Evolutionary conservation across 176 grass and related monocot genomes (phyloP), one percentile per base, ranked within the genome.

Genomic region (Triticum timopheevii): DNA sequence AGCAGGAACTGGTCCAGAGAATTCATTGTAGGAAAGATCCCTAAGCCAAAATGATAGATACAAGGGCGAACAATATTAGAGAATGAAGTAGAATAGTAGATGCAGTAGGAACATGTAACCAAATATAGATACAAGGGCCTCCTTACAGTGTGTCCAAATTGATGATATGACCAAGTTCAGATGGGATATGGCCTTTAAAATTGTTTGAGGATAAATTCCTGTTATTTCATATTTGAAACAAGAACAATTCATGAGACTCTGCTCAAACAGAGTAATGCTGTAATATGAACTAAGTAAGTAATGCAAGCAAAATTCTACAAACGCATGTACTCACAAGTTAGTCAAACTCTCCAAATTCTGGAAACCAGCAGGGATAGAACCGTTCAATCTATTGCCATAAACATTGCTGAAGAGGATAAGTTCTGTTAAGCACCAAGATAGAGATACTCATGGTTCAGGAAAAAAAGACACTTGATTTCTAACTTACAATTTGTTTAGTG

Each of bases 141-240:
- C 16, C 97, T 96, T 91, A 99, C 97, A 99, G 80, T 73, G 94
- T 99, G 83, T 99, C 97, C 88, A 99, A 90, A 69, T 99, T 99
- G 79, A 99, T 35, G 69, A 99, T 94, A 33, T 76, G 92, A 70
- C 97, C 97, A 73, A 99, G 89, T 73, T 99, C 97, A 61, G 87
- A 65, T 9, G 97, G 94, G 86, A 99, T 92, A 77, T 86, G 86
- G 20, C 97, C 97, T 68, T 96, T 93, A 76, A 99, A 96, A 90
- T 86, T 87, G 82, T 99, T 99, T n/a, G 89, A 96, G 74, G 97
- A 99, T 23, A 99, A 86, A 58, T 99, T 99, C 80, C 97, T 99
- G 77, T 67, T 88, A 11, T 82, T 68, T 50, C 69, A 80, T 64
- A 73, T 62, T 77, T 72, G 28, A 67, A 83, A 52, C 22, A 82